Percentiles rank a stretch among this genome's conserved stretches.
Evolutionary conservation across 2,329 filamentous ascomycete species (phyloP).

Genomic region (Blumeria graminis): DNA sequence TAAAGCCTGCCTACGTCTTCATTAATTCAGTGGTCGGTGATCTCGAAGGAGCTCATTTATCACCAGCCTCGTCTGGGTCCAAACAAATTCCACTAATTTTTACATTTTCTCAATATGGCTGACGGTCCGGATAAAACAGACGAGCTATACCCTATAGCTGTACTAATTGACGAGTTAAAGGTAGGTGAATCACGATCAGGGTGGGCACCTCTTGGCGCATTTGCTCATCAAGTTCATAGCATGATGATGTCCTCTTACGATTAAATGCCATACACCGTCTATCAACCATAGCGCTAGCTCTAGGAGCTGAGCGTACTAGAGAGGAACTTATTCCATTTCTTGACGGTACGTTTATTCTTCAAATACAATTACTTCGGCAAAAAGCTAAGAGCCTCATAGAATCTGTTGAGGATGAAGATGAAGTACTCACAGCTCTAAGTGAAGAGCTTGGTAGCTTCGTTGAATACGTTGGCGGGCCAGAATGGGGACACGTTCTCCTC

Average conservation of each 20-base stretch:
- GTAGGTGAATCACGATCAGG: constrained; percentile 22
- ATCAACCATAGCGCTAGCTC: constrained; percentile 88
- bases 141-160: constrained; percentile 98
- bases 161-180: constrained; percentile 98
- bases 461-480: constrained; percentile 87
- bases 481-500: constrained; percentile 85
- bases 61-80: neutral
- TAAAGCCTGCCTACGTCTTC: neutral
- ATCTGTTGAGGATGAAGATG: constrained; percentile 96
- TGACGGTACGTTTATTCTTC: constrained; percentile 39
- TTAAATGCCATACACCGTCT: constrained; percentile 96
- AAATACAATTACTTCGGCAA: neutral
- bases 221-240: constrained; percentile 27
- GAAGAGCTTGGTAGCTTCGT: constrained; percentile 93
- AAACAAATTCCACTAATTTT: constrained; percentile 2
- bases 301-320: constrained; percentile 87
- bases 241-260: constrained; percentile 93
- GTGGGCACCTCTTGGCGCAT: constrained; percentile 1
- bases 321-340: constrained; percentile 98
- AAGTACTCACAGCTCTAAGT: constrained; percentile 88
- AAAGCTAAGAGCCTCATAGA: constrained; percentile 31
- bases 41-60: neutral
- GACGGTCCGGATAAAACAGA: constrained; percentile 77
- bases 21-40: neutral
- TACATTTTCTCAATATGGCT: constrained; percentile 42